Conservation (phyloP, 768 basidiomycete species). For the Xerocomellus chrysenteron region DNA sequence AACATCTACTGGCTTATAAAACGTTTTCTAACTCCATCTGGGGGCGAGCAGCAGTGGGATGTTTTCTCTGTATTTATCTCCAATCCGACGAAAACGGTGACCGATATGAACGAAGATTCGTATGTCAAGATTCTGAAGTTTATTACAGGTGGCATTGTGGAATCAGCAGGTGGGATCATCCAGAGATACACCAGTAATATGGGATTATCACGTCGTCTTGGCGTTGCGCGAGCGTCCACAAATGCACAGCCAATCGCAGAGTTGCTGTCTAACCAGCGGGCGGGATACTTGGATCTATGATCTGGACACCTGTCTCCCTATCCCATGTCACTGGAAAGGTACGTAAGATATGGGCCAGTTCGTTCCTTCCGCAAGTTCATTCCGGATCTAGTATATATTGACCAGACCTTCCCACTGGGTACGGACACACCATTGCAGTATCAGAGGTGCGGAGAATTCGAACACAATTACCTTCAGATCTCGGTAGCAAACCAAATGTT, state of each 20-base stretch:
- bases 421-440: constrained; percentile 33
- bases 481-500: constrained; percentile 4
- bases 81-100: constrained; percentile 57
- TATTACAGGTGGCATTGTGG: constrained; percentile 61
- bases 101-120: constrained; percentile 10
- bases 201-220: constrained; percentile 77
- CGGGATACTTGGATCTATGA: constrained; percentile 62
- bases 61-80: constrained; percentile 63
- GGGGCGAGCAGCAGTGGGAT: constrained; percentile 43
- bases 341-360: constrained; percentile 14
- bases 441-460: constrained; percentile 42
- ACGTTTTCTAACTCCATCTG: constrained; percentile 36
- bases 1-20: constrained; percentile 63
- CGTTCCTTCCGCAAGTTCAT: constrained; percentile 11
- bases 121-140: background rate
- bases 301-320: constrained; percentile 53
- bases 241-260: background rate
- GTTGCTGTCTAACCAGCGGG: constrained; percentile 3
- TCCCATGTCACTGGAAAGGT: constrained; percentile 56
- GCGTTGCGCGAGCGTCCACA: constrained; percentile 41
- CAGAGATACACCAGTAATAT: constrained; percentile 46
- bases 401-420: constrained; percentile 42
- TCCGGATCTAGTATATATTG: constrained; percentile 44
- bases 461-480: constrained; percentile 1
- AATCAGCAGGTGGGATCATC: constrained; percentile 47